Evolutionary conservation across 164 flowering plant species (phyloP), one percentile per base, ranked within the genome.

Genomic region (Nymphaea colorata): DNA sequence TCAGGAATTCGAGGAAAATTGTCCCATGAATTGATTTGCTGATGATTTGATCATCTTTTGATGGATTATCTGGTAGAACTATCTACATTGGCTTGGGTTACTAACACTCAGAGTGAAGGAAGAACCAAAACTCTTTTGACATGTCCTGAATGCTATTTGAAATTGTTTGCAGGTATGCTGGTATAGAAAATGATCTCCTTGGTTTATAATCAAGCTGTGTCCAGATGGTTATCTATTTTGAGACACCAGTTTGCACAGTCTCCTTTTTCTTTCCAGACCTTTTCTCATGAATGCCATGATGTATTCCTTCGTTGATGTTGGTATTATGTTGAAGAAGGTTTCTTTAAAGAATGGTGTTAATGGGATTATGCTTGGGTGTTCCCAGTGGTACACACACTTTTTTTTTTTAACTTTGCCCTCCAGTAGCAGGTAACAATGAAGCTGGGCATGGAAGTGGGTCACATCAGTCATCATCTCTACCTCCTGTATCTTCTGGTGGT

Each of bases 391-490:
- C 14, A 8, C 5, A 8, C 57, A 51, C 57, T 8, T 8, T 51
- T 51, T 8, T 51, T 51, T 51, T 51, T 15, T 51, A 15, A 51
- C 57, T 8, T 15, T 51, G 8, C 36, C 6, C 15, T 67, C 66
- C 42, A 65, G 67, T 75, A 64, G 66, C 84, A 86, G 92, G 87
- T 76, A 77, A 72, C 66, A 84, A 74, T 72, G 85, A 77, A 61
- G 62, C 60, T 70, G 76, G 72, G 17, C 76, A 74, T 66, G 75
- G 71, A 51, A 74, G 44, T 71, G 84, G 75, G 68, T 72, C 71
- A 66, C 44, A 64, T 7, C 77, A 72, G 66, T 71, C 63, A 42
- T 41, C 75, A 41, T 66, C 77, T 47, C 73, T 75, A 73, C 62
- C 72, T 47, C 78, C 76, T 59, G 25, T 68, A 36, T 72, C 81